These are phyloP conservation scores for Jimgerdemannia flammicorona DNA, from an alignment of 192 early-diverging fungal genomes.

Conservation along the genomic window DNA sequence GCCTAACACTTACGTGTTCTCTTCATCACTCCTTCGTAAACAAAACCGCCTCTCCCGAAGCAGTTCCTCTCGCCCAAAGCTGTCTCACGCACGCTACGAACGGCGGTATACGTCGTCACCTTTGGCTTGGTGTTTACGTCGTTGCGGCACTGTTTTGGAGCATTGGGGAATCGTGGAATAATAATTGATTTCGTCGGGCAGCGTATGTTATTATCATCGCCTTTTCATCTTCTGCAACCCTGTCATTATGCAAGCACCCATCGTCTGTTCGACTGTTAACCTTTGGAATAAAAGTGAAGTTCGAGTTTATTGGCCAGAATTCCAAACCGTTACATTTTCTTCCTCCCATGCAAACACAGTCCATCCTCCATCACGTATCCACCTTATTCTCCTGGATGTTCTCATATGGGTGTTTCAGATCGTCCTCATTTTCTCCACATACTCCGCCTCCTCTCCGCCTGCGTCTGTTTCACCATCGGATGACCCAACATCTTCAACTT, in stretches of 20 bases:
- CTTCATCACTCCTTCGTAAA: not conserved
- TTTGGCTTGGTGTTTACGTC: constrained; percentile 15
- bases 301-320: too few species aligned
- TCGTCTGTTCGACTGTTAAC: too few species aligned
- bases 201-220: constrained; percentile 9
- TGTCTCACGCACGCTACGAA: constrained; percentile 18
- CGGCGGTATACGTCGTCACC: constrained; percentile 17
- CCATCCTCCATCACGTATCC: constrained; percentile 11
- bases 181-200: constrained; percentile 31
- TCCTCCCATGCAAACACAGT: not conserved
- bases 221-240: too few species aligned
- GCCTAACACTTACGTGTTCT: not conserved
- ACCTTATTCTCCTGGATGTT: constrained; percentile 17
- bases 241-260: too few species aligned
- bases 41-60: not conserved
- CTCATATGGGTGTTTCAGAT: constrained; percentile 21
- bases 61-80: constrained; percentile 27
- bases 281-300: too few species aligned
- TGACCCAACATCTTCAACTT: constrained; percentile 8
- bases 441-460: constrained; percentile 15
- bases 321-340: not conserved
- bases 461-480: not conserved
- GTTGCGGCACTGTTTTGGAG: constrained; percentile 12
- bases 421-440: constrained; percentile 23
- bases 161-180: constrained; percentile 18